Base-by-base conservation (phyloP, 2,329 filamentous ascomycete species). In the Monosporascus sp. region DNA sequence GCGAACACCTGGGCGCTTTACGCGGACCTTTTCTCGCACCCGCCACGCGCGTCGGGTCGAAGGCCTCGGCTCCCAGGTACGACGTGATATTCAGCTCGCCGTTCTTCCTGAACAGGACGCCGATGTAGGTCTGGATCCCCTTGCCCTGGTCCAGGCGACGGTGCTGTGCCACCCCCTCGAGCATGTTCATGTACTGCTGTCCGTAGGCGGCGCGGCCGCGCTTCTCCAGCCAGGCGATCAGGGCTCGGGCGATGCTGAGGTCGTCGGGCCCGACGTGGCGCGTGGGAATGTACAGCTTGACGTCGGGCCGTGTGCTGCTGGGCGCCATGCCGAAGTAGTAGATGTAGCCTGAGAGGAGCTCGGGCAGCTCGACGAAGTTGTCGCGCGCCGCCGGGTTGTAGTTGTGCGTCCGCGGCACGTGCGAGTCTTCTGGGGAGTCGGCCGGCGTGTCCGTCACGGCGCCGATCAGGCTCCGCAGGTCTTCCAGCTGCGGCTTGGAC, bases 321-420 rank as follows among this genome's bases (percentile, higher is more conserved):
- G 61, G 59, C 1, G 55, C 57, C 22, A 65, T 60, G 46, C 65
- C 63, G 38, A 65, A 64, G 52, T 60, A 65, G 51, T 62, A 65
- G 7, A 63, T 4, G 44, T 55, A 61, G 5, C 60, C 56, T 1
- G 41, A 26, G 1, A 60, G n/a, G 14, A 51, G 20, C 35, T 47
- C 19, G 14, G 37, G n/a, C 2, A 53, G 37, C 38, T 55, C 50
- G 22, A 38, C 51, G 16, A 46, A 55, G 35, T 47, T 52, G 26
- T 55, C 53, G 41, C 52, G 44, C 19, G 51, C 35, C 14, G 50
- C 37, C 2, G 49, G 19, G 37, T 49, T 37, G 26, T 55, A 48
- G 20, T 48, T 37, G 4, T 40, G 17, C 9, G 50, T 46, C 17
- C 46, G 41, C 2, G 61, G 60, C 22, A 62, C 44, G 19, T 55